These are phyloP conservation scores for Auriscalpium orientale DNA, from an alignment of 768 basidiomycete genomes.

Conservation along the genomic window DNA sequence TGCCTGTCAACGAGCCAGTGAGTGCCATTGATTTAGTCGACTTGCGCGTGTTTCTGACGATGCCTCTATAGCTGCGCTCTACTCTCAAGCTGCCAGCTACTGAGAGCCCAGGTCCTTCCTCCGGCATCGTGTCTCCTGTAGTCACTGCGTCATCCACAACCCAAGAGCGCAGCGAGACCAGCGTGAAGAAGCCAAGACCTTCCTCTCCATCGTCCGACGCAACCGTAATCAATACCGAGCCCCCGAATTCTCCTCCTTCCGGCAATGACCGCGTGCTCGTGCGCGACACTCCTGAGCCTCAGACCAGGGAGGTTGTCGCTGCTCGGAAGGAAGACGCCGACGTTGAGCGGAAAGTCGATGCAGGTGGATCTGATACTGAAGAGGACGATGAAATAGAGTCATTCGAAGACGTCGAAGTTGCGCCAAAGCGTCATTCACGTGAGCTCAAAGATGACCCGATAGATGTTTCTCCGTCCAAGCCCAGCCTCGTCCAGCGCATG, in stretches of 20 bases:
- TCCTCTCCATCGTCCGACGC: constrained; percentile 1
- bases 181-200: background rate
- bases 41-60: background rate
- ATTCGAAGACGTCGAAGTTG: background rate
- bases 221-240: constrained; percentile 4
- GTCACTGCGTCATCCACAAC: background rate
- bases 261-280: background rate
- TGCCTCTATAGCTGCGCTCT: background rate
- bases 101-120: background rate
- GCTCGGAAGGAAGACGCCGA: background rate
- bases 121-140: background rate
- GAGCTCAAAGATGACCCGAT: constrained; percentile 12
- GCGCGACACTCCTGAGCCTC: background rate
- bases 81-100: background rate
- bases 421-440: background rate
- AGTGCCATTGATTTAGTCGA: background rate
- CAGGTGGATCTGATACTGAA: background rate
- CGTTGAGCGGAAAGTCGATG: background rate
- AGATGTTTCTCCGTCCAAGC: background rate
- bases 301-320: background rate
- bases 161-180: background rate
- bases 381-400: constrained; percentile 10
- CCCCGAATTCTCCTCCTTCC: background rate
- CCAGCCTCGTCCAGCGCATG: background rate
- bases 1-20: background rate